Evolutionary conservation across 805 yeast species (phyloP), one percentile per base, ranked within the genome.

Genomic region (Cyberlindnera euphorbiiphila): DNA sequence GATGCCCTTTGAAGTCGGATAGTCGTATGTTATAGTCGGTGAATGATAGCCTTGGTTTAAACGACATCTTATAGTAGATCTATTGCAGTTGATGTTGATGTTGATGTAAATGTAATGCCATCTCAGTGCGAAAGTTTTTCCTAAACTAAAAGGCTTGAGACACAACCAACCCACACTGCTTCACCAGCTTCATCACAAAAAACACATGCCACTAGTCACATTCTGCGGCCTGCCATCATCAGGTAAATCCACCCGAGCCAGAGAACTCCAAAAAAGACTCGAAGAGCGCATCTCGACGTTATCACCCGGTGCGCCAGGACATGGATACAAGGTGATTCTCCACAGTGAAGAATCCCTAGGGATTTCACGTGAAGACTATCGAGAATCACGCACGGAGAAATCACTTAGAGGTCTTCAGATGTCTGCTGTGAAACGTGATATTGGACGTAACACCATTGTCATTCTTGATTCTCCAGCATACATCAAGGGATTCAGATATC

Each of bases 401-500:
- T 71, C 82, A 18, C 78, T 86, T 1, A 70, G 98, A 34, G 94
- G 95, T 0, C 71, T 75, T 19, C 95, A 89, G 51, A 80, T 89
- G 64, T 76, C 95, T 1, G 96, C 95, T 0, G 93, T 91, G 13
- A 86, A 87, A 53, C 70, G 97, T 47, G 86, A 83, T 46, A 60
- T 93, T 4, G 69, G 84, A 2, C 71, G 80, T 26, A 66, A 72
- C 21, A 79, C 75, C 15, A 70, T 93, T 20, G 97, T 93, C 1
- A 78, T 93, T 13, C 68, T 93, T 36, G 98, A 93, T 58, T 76
- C 93, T 2, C 67, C 88, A 51, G 79, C 85, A 27, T 93, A 93
- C 57, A 93, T 93, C 52, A 93, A 93, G 56, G 98, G 98, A 0
- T 88, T 89, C 59, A 68, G 98, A 43, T 93, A 93, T 61, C 98